Evolutionary conservation across 805 yeast genomes (phyloP).

Genomic region (Saccharomycopsis selenospora): DNA sequence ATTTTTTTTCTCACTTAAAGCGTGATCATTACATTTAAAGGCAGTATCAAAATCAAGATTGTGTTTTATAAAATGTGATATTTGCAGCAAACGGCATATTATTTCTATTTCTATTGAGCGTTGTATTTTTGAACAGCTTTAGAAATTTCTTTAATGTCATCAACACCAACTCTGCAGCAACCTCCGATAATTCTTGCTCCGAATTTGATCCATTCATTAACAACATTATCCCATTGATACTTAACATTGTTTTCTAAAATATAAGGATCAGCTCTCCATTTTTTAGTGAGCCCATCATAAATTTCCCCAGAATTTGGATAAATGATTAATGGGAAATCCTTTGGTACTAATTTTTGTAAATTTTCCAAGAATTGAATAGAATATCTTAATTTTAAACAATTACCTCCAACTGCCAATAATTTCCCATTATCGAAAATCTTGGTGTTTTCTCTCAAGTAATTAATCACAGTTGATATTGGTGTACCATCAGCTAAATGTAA

Average conservation of each 20-base stretch:
- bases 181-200: conserved; percentile 35
- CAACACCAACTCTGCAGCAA: conserved; percentile 38
- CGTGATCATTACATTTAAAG: too few relatives aligned
- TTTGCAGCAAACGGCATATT: too few relatives aligned
- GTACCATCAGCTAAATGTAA: conserved; percentile 46
- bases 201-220: conserved; percentile 28
- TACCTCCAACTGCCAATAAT: conserved; percentile 54
- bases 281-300: conserved; percentile 42
- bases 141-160: conserved; percentile 23
- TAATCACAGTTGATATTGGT: conserved; percentile 29
- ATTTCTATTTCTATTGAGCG: too few relatives aligned
- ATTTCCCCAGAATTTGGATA: conserved; percentile 76
- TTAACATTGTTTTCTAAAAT: conserved; percentile 17
- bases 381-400: conserved; percentile 48
- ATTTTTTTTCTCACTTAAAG: too few relatives aligned
- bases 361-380: conserved; percentile 36
- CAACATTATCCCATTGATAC: conserved; percentile 27
- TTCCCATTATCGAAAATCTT: conserved; percentile 24
- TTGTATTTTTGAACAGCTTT: conserved; percentile 2
- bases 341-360: conserved; percentile 26
- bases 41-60: too few relatives aligned
- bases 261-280: conserved; percentile 31
- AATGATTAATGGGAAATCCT: conserved; percentile 37
- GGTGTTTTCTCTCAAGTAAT: conserved; percentile 17
- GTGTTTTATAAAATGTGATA: too few relatives aligned